Percentiles rank a stretch among this genome's conserved stretches.
phyloP scores from a whole-genome alignment of 768 basidiomycete species.

The Mycena galopus region DNA sequence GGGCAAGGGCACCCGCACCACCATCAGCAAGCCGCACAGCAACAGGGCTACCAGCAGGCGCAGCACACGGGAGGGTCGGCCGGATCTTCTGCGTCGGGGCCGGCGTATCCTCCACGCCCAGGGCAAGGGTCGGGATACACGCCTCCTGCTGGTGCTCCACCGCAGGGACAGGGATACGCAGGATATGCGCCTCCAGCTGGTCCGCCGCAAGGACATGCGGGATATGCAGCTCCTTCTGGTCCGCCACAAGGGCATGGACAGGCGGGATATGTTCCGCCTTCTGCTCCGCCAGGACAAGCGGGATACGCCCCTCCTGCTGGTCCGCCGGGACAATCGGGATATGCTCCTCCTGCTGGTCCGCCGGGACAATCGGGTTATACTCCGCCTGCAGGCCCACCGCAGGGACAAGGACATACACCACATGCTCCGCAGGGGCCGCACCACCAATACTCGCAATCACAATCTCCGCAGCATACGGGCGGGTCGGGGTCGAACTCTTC shows the following conservation, averaged over 20 bases:
- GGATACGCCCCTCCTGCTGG: background rate
- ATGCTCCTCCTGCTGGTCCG: background rate
- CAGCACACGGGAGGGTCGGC: slow-evolving; percentile 27
- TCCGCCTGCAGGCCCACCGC: too few relatives aligned
- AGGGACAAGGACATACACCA: background rate
- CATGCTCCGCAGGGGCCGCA: background rate
- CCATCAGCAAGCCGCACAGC: slow-evolving; percentile 28
- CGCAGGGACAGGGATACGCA: background rate
- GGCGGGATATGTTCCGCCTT: background rate
- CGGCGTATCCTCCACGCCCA: background rate
- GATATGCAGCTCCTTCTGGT: background rate
- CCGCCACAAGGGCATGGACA: background rate
- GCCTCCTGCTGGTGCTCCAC: background rate
- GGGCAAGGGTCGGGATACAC: background rate
- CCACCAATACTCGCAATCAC: background rate
- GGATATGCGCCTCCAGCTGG: background rate
- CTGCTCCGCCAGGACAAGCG: background rate
- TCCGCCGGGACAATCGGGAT: background rate
- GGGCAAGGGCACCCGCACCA: slow-evolving; percentile 5
- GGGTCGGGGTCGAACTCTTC: slow-evolving; percentile 13
- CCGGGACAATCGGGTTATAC: background rate
- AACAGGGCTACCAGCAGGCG: slow-evolving; percentile 17
- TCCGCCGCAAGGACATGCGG: background rate
- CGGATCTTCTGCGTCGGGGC: background rate
- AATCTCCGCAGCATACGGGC: slow-evolving; percentile 13